These are phyloP conservation scores for Monosporozyma aerobia DNA, from an alignment of 805 yeast genomes.

Conservation along the genomic window DNA sequence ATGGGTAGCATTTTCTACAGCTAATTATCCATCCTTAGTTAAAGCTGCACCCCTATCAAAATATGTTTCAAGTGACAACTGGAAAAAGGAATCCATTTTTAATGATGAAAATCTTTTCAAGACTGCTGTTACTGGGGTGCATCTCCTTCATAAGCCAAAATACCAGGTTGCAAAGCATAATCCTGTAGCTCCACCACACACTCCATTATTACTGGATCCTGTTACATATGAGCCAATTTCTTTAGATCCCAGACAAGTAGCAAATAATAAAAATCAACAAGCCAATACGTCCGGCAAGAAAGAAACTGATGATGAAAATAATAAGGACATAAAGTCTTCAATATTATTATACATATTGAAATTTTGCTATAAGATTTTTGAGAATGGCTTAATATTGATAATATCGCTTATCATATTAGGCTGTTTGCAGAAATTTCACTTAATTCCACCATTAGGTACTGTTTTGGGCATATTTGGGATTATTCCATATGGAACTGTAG, in stretches of 20 bases:
- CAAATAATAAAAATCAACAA: neutral
- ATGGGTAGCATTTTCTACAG: constrained; percentile 82
- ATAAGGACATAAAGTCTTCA: neutral
- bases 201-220: constrained; percentile 21
- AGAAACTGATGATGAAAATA: neutral
- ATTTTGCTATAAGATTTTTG: constrained; percentile 27
- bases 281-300: neutral
- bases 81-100: constrained; percentile 35
- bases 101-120: constrained; percentile 33
- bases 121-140: constrained; percentile 44
- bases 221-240: constrained; percentile 8
- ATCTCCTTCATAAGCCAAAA: constrained; percentile 17
- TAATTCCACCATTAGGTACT: constrained; percentile 28
- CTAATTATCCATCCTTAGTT: constrained; percentile 71
- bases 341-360: constrained; percentile 3
- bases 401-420: constrained; percentile 25
- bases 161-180: neutral
- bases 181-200: constrained; percentile 7
- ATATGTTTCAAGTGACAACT: constrained; percentile 38
- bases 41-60: constrained; percentile 68
- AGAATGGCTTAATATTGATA: constrained; percentile 33
- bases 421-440: constrained; percentile 23
- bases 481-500: neutral
- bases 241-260: neutral
- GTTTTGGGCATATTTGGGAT: constrained; percentile 29